Percentiles rank a stretch among this genome's conserved stretches.
Evolutionary conservation across 331 rosid genomes (phyloP).

Genomic region (Malus hybrid): DNA sequence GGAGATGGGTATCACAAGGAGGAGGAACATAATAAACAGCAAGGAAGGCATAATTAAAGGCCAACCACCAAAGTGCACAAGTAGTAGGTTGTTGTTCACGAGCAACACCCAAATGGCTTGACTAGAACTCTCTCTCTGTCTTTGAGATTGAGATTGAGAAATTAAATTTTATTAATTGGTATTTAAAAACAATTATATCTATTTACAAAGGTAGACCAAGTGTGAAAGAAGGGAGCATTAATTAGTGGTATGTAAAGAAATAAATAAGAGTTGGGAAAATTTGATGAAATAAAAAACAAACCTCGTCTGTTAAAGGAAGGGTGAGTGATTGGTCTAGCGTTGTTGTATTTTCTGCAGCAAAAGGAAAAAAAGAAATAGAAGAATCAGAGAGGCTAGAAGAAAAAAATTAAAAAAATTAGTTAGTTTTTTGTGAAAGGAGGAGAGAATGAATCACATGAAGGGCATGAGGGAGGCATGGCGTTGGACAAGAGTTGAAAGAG

Average conservation of each 20-base stretch:
- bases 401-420: neutral
- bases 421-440: too few species aligned
- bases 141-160: neutral
- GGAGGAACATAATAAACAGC: conserved; percentile 28
- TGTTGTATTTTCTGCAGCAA: conserved; percentile 33
- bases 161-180: neutral
- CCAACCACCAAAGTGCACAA: conserved; percentile 57
- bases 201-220: conserved; percentile 17
- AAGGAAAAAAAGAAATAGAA: conserved; percentile 3
- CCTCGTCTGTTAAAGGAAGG: conserved; percentile 38
- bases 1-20: conserved; percentile 28
- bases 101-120: conserved; percentile 40
- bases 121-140: conserved; percentile 32
- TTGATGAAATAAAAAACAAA: conserved; percentile 21
- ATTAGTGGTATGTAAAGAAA: neutral
- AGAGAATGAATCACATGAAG: conserved; percentile 48
- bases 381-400: conserved; percentile 22
- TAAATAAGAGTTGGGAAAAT: conserved; percentile 1
- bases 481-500: conserved; percentile 9
- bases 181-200: neutral
- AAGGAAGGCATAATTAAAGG: conserved; percentile 43
- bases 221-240: conserved; percentile 6
- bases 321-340: conserved; percentile 35
- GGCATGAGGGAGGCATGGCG: conserved; percentile 63
- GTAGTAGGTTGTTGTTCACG: conserved; percentile 65